Evolutionary conservation across 2,329 filamentous ascomycete species (phyloP), one percentile per base, ranked within the genome.

Genomic region (Colletotrichum abscissum): DNA sequence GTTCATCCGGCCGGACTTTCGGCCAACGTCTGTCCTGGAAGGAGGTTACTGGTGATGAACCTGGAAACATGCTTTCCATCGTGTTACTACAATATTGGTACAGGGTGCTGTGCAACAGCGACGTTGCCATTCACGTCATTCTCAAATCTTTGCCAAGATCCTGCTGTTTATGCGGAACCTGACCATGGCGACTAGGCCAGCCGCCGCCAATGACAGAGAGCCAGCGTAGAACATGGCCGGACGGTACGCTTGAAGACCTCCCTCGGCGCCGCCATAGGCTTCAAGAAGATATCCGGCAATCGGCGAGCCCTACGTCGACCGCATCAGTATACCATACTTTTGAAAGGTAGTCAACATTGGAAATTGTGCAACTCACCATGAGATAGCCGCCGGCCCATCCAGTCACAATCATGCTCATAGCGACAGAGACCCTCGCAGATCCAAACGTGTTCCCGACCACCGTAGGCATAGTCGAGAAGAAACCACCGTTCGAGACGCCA

Each of bases 141-240:
- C 22, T 63, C 26, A 84, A 1, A 86, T 74, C 76, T 79, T 84
- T 35, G 82, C 82, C 22, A 84, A 76, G 14, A 81, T 72, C 24
- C 77, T 81, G 59, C 76, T 79, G 73, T 82, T 85, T 54, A 86
- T 82, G 68, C 82, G 84, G 58, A 88, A 76, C 11, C 87, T 83
- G 59, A 86, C 84, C 46, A 82, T 70, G 35, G 79, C 79, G 19
- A 88, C 83, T 42, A 88, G 79, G 3, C 79, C 76, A 7, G 86
- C 84, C 1, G 88, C 84, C 1, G 78, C 83, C 22, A 88, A 76
- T 0, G 87, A 85, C 78, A 90, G 81, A 1, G 85, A 86, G 1
- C 89, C 90, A 4, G 90, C 89, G 76, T 91, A 91, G 78, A 88
- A 91, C 79, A 92, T 92, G 1, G 90, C 90, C 0, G 89, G 89